Evolutionary conservation across 345 rosid genomes (phyloP), one percentile per base, ranked within the genome.

Genomic region (Bruguiera parviflora): DNA sequence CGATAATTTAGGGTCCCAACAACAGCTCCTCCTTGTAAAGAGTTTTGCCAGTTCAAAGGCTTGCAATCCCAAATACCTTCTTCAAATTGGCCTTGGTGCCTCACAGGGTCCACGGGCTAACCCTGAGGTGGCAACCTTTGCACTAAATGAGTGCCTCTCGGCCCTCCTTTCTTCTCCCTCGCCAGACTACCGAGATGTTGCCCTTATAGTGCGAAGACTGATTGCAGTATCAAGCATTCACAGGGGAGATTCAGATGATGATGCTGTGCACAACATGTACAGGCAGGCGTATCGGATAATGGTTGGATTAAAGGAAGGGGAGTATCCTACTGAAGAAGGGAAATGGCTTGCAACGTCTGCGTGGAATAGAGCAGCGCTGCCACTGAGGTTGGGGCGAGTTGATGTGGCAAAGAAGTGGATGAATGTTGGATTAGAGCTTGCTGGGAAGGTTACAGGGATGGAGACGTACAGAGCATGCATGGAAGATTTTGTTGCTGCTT

Each of bases 341-440:
- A 95, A 90, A 85, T 95, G 99, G 99, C 93, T 88, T 2, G 96
- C 86, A n/a, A 90, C 81, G 84, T 86, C 96, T 20, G 96, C 99
- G 0, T 95, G 97, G 99, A 95, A 95, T 70, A 80, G 97, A 53
- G 96, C 96, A 49, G 84, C 92, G 16, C 56, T 92, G 55, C 96
- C 99, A 0, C 81, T 90, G 73, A 85, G 83, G 79, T 69, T 90
- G 21, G 96, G 96, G 64, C 86, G 76, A 73, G 65, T 83, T 66
- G 92, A 89, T 66, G 78, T 57, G 1, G 97, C 92, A 35, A 90
- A 79, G 73, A 88, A 83, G 75, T 95, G 97, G 97, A 77, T 90
- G 91, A 79, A 74, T 37, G 67, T 83, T 6, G 97, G 88, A 25
- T 56, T 90, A 72, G 93, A 90, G 71, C 78, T 95, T 37, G 84